phyloP scores from a whole-genome alignment of 345 rosid genomes.

The Eucalyptus microcorys region DNA sequence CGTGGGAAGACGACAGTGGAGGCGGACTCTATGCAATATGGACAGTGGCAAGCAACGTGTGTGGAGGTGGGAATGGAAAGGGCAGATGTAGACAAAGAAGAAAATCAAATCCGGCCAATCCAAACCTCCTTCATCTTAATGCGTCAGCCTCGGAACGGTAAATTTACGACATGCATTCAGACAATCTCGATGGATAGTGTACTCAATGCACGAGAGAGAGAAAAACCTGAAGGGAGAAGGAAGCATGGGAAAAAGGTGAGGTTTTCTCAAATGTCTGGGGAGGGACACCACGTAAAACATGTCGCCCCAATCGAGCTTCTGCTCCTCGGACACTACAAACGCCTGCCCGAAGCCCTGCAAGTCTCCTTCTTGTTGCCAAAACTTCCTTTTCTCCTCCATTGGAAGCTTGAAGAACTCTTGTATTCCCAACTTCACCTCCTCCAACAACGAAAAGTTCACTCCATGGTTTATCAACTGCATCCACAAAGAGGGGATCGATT shows the following conservation, averaged over 20 bases:
- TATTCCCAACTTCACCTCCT: neutral
- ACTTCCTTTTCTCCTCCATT: neutral
- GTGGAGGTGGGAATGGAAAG: no score
- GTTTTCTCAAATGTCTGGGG: neutral
- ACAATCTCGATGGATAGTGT: neutral
- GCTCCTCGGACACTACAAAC: neutral
- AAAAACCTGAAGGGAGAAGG: neutral
- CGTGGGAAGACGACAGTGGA: no score
- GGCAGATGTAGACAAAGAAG: no score
- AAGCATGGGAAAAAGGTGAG: neutral
- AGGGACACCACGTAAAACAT: neutral
- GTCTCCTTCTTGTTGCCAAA: neutral
- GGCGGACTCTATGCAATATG: no score
- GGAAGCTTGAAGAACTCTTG: neutral
- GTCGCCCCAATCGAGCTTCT: neutral
- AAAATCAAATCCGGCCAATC: no score
- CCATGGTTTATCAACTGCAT: neutral
- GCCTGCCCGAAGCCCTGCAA: neutral
- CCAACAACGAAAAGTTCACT: neutral
- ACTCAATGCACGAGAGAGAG: neutral
- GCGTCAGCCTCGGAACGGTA: neutral
- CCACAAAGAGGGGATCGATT: neutral
- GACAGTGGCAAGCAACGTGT: no score
- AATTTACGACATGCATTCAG: neutral
- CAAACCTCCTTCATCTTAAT: no score